Evolutionary conservation across 257 asterid genomes (phyloP), one percentile per base, ranked within the genome.

Genomic region (Anisodus acutangulus): DNA sequence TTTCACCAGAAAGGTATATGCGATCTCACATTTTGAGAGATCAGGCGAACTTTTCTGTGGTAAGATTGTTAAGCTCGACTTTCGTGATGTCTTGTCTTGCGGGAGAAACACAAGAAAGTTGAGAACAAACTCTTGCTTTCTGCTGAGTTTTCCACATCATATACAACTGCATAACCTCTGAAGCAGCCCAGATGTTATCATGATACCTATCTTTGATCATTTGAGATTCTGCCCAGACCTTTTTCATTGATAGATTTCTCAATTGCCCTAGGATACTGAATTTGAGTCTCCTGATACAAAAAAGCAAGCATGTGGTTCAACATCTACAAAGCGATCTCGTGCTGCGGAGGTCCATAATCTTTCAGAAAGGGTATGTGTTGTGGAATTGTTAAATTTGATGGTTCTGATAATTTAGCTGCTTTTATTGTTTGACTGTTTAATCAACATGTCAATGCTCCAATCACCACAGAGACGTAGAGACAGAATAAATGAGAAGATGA

Each of bases 401-500:
- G 13, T 51, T 26, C 13, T 26, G 81, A 51, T 1, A 78, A 53
- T 51, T 22, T 15, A 1, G 8, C 19, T 76, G 15, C 2, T 2
- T 41, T 13, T 16, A n/a, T 54, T 51, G 2, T 59, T 10, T 37
- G 47, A 9, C 54, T 66, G 31, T 12, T 67, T 85, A 80, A 66
- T 90, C 7, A 43, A 31, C 82, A 12, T 6, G 80, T 51, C 53
- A 5, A 22, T 43, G 43, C 58, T 67, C 3, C 84, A 84, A 78
- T 15, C 79, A 82, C 35, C 86, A 85, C 91, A 95, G 98, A 92
- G 93, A 88, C 97, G 98, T 60, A 91, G 98, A 54, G 97, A 93
- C 85, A 89, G 98, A 86, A 93, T 95, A 86, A 95, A 95, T n/a
- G 98, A 92, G 83, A 93, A 91, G 88, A 95, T 95, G 95, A 93